Evolutionary conservation across 2,329 filamentous ascomycete genomes (phyloP).

Genomic region (Botrytis aclada): DNA sequence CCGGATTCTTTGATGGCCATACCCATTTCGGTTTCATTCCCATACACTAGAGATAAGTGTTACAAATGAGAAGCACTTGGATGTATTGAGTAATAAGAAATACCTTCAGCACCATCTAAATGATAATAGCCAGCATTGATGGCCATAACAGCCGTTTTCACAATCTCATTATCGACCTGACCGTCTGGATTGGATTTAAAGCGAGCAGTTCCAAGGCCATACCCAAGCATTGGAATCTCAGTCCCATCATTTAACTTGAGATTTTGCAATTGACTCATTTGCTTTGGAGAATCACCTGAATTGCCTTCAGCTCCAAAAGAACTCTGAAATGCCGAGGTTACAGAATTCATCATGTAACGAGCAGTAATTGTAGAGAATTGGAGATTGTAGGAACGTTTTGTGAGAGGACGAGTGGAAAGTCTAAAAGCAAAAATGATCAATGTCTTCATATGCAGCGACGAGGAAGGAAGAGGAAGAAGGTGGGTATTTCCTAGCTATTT

Average conservation of each 20-base stretch:
- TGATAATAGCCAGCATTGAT: constrained; percentile 69
- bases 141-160: constrained; percentile 55
- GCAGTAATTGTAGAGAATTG: background rate
- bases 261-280: constrained; percentile 47
- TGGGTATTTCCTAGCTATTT: background rate
- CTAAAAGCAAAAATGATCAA: background rate
- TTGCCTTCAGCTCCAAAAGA: constrained; percentile 38
- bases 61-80: background rate
- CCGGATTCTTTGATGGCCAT: constrained; percentile 65
- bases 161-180: constrained; percentile 51
- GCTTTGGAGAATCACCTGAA: constrained; percentile 77
- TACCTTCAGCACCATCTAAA: constrained; percentile 71
- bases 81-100: background rate
- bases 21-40: constrained; percentile 68
- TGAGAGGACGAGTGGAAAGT: background rate
- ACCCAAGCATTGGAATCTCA: constrained; percentile 68
- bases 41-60: constrained; percentile 47
- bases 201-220: constrained; percentile 68
- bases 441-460: background rate
- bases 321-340: constrained; percentile 39
- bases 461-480: background rate
- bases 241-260: constrained; percentile 73
- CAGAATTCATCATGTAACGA: constrained; percentile 44
- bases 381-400: background rate
- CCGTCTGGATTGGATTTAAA: constrained; percentile 48